These are phyloP conservation scores for Cryptosporidium ubiquitum DNA, from an alignment of 169 alveolate species.

Conservation along the genomic window DNA sequence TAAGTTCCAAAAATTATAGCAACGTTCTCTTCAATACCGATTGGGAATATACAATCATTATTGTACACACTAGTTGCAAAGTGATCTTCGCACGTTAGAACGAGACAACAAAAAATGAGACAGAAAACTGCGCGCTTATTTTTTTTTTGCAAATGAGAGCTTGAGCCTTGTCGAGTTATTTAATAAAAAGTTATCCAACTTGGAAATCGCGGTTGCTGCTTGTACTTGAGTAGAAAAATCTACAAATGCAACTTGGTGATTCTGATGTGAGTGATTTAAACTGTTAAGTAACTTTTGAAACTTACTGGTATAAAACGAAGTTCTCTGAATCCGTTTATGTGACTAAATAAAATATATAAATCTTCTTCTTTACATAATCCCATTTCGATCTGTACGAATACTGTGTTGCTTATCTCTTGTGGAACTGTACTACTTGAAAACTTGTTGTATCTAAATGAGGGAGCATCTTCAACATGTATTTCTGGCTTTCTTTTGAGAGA, in stretches of 20 bases:
- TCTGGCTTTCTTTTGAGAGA: not conserved
- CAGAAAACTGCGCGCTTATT: not conserved
- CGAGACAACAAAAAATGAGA: not conserved
- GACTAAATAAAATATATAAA: not conserved
- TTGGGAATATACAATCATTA: slow-evolving; percentile 1
- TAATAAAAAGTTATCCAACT: not conserved
- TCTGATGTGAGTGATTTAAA: not conserved
- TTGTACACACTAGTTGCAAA: slow-evolving; percentile 73
- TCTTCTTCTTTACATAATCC: slow-evolving; percentile 46
- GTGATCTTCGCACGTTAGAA: not conserved
- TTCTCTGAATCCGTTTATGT: slow-evolving; percentile 24
- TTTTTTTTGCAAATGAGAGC: slow-evolving; percentile 53
- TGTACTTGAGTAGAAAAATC: slow-evolving; percentile 41
- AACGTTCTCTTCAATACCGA: slow-evolving; percentile 52
- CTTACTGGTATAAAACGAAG: slow-evolving; percentile 64
- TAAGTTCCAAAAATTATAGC: slow-evolving; percentile 21
- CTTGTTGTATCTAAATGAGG: not conserved
- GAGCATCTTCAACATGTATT: not conserved
- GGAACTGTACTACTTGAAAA: not conserved
- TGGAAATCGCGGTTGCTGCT: slow-evolving; percentile 33
- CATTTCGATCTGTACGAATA: slow-evolving; percentile 24
- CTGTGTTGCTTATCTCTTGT: not conserved
- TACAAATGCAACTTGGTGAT: slow-evolving; percentile 62
- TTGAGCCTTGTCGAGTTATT: slow-evolving; percentile 13
- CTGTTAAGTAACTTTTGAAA: not conserved